These are phyloP conservation scores for Hypoxylon fragiforme DNA, from an alignment of 495 filamentous ascomycete genomes.

Conservation along the genomic window DNA sequence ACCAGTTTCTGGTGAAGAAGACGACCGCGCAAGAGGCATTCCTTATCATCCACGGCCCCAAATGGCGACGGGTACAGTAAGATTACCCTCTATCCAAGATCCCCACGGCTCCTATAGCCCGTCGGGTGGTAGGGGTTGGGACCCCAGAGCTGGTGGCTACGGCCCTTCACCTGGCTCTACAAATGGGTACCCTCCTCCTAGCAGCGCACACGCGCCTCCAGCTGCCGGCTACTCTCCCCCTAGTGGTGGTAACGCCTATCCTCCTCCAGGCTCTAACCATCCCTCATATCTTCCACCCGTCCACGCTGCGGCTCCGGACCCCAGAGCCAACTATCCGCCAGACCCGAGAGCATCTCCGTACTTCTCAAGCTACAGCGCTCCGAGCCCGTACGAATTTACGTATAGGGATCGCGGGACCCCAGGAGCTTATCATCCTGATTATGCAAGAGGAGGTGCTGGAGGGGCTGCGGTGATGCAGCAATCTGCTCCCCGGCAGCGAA, in stretches of 20 bases:
- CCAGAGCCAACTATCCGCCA: slow-evolving; percentile 23
- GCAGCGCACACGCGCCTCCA: slow-evolving; percentile 14
- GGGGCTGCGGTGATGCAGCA: slow-evolving; percentile 41
- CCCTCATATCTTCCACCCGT: slow-evolving; percentile 32
- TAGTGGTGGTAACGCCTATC: slow-evolving; percentile 21
- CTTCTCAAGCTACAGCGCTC: slow-evolving; percentile 16
- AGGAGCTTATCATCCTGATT: slow-evolving; percentile 29
- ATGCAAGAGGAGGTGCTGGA: slow-evolving; percentile 30
- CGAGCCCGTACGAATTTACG: slow-evolving; percentile 30
- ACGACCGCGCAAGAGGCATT: slow-evolving; percentile 45
- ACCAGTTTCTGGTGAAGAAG: slow-evolving; percentile 52
- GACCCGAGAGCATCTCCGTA: slow-evolving; percentile 27
- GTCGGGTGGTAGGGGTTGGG: slow-evolving; percentile 21
- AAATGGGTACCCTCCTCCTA: slow-evolving; percentile 34
- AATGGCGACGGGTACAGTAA: slow-evolving; percentile 38
- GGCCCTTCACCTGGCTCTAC: slow-evolving; percentile 32
- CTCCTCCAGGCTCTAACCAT: slow-evolving; percentile 28
- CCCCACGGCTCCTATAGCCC: slow-evolving; percentile 29
- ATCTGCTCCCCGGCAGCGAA: slow-evolving; percentile 53
- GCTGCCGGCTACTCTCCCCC: slow-evolving; percentile 31
- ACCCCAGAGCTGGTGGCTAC: slow-evolving; percentile 21
- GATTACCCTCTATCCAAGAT: slow-evolving; percentile 46
- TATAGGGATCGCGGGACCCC: slow-evolving; percentile 29
- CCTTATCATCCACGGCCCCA: slow-evolving; percentile 36
- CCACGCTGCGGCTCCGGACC: slow-evolving; percentile 26